phyloP scores from a whole-genome alignment of 805 yeast species.

The Saturnispora hagleri region DNA sequence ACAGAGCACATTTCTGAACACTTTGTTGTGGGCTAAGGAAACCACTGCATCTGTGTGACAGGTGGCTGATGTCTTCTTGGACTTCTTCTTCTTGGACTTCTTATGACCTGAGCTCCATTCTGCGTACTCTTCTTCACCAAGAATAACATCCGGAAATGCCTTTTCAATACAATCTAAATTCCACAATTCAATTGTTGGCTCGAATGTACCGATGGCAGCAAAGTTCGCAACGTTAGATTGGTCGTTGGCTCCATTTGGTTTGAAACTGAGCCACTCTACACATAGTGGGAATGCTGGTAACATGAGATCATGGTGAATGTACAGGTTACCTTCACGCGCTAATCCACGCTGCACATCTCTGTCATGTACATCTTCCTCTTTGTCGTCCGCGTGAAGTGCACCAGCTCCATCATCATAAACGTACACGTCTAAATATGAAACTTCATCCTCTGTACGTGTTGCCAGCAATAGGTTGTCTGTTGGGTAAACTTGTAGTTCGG shows the following conservation, averaged over 20 bases:
- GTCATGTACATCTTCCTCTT: conserved; percentile 54
- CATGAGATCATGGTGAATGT: conserved; percentile 95
- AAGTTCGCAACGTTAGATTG: conserved; percentile 63
- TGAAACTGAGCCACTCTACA: conserved; percentile 87
- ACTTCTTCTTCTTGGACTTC: conserved; percentile 37
- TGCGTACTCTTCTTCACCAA: conserved; percentile 60
- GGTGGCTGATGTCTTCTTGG: conserved; percentile 35
- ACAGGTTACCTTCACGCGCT: conserved; percentile 64
- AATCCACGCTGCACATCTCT: conserved; percentile 69
- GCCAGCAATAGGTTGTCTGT: conserved; percentile 86
- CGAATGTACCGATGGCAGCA: conserved; percentile 95
- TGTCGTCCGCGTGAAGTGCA: conserved; percentile 43
- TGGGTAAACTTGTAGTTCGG: conserved; percentile 78
- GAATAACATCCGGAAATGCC: conserved; percentile 87
- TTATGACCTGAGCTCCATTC: conserved; percentile 15
- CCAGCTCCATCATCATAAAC: conserved; percentile 93
- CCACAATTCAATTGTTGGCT: conserved; percentile 97
- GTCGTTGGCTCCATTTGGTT: conserved; percentile 42
- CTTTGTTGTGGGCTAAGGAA: conserved; percentile 72
- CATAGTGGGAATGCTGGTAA: conserved; percentile 94
- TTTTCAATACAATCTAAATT: conserved; percentile 86
- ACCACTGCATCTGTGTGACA: conserved; percentile 92
- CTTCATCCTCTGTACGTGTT: conserved; percentile 92
- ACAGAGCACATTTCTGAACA: conserved; percentile 76
- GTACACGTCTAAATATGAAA: conserved; percentile 85